Base-by-base conservation (phyloP, 2,329 filamentous ascomycete genomes). In the Pestalotiopsis sp. region DNA sequence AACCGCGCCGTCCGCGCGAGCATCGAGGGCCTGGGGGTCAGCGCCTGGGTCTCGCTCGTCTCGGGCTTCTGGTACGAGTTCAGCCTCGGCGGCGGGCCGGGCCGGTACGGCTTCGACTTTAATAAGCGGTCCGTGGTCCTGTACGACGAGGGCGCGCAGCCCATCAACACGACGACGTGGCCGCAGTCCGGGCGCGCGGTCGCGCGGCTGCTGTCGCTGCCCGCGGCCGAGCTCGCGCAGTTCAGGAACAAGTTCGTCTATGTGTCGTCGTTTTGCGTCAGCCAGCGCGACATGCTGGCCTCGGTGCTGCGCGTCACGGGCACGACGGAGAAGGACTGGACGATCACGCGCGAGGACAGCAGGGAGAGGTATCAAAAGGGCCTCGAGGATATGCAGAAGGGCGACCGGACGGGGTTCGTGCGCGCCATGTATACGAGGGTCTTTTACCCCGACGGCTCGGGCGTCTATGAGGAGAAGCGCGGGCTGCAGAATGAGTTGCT, bases 211-310 rank as follows among this genome's bases (percentile, higher is more conserved):
- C 75, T 90, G 2, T 85, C 76, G 25, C 77, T 90, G 2, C 84
- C 25, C 59, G 73, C 36, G 14, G 74, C 71, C 6, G 58, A 56
- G 68, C 89, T 67, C 9, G 80, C 80, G 6, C 71, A 75, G 45
- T 89, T 82, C 73, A 78, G 80, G 3, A 88, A 90, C 76, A 82
- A 83, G 66, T 71, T 74, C 0, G 74, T 91, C 2, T 87, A 84
- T 72, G 72, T 91, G 11, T 83, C 81, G 5, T 90, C 86, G 69
- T 93, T 91, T 79, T 76, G 80, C 11, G 72, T 90, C 69, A 88
- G 79, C 69, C 91, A 93, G 77, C 83, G 83, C 12, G 90, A 93
- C 12, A 92, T 93, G 81, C 83, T 93, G 66, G 85, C 86, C 56
- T 85, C 85, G n/a, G 78, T 90, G 14, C 83, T 90, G 73, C 85